These are phyloP conservation scores for Talaromyces thailandensis DNA, from an alignment of 495 filamentous ascomycete species.

Conservation along the genomic window DNA sequence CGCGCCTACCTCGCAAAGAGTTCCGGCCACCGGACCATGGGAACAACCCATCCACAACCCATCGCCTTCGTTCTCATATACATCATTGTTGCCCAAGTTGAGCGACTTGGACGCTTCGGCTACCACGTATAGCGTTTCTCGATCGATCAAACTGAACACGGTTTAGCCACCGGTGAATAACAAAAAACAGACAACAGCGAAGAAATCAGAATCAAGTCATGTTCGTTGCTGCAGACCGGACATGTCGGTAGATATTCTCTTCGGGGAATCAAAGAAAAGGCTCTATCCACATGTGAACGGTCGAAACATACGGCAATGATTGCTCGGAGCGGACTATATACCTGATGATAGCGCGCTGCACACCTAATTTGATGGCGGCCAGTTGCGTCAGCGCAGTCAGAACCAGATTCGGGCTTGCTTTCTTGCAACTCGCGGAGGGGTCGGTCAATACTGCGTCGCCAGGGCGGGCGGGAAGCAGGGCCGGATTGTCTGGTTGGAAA, in stretches of 20 bases:
- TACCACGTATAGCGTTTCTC: constrained; percentile 45
- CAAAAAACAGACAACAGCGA: neutral
- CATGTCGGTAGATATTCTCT: neutral
- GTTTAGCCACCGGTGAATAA: neutral
- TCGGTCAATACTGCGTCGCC: neutral
- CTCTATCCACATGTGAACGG: neutral
- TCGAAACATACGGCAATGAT: constrained; percentile 8
- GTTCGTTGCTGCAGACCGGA: neutral
- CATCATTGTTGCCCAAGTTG: constrained; percentile 16
- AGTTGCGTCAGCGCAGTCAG: constrained; percentile 44
- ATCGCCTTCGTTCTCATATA: constrained; percentile 27
- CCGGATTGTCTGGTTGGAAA: constrained; percentile 24
- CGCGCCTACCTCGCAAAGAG: neutral
- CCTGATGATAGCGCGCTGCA: constrained; percentile 32
- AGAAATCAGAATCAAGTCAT: neutral
- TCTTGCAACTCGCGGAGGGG: constrained; percentile 1
- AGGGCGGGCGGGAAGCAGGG: neutral
- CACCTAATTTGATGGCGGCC: constrained; percentile 35
- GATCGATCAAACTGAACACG: constrained; percentile 43
- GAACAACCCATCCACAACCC: constrained; percentile 37
- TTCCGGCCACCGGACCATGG: constrained; percentile 30
- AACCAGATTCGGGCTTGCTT: constrained; percentile 38
- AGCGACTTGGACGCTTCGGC: constrained; percentile 43
- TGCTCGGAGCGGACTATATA: constrained; percentile 7
- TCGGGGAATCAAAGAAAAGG: neutral